Percentiles rank a stretch among this genome's conserved stretches.
Conservation (phyloP, 2,329 filamentous ascomycete species). For the Sarocladium strictum region DNA sequence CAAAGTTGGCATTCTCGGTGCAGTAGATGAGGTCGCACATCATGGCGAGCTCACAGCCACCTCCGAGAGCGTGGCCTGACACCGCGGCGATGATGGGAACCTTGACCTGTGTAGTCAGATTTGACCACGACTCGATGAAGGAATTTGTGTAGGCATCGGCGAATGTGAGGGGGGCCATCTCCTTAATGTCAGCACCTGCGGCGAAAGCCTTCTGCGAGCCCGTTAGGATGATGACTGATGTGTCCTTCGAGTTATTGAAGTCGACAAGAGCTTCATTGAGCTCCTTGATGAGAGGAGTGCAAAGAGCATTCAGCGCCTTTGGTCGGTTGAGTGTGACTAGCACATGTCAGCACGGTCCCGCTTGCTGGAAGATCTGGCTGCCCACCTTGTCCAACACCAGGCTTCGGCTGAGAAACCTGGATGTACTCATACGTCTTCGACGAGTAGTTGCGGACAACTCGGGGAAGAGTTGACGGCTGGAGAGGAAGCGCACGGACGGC, state of each 20-base stretch:
- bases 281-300: conserved; percentile 83
- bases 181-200: conserved; percentile 96
- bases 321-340: conserved; percentile 88
- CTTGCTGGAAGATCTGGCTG: conserved; percentile 16
- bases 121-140: conserved; percentile 94
- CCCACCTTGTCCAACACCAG: conserved; percentile 90
- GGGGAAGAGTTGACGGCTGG: conserved; percentile 50
- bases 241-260: conserved; percentile 63
- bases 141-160: conserved; percentile 78
- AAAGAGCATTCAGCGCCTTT: conserved; percentile 91
- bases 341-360: conserved; percentile 10
- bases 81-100: conserved; percentile 94
- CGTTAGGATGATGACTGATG: conserved; percentile 77
- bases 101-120: conserved; percentile 76
- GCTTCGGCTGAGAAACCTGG: conserved; percentile 72
- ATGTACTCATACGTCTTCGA: conserved; percentile 70
- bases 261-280: conserved; percentile 71
- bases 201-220: conserved; percentile 88
- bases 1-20: conserved; percentile 79
- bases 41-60: conserved; percentile 93
- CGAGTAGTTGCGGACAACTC: conserved; percentile 46
- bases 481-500: conserved; percentile 38
- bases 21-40: conserved; percentile 97
- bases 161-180: conserved; percentile 93
- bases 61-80: conserved; percentile 88